Evolutionary conservation across 2,329 filamentous ascomycete species (phyloP).

Genomic region (Xylariaceae sp.): DNA sequence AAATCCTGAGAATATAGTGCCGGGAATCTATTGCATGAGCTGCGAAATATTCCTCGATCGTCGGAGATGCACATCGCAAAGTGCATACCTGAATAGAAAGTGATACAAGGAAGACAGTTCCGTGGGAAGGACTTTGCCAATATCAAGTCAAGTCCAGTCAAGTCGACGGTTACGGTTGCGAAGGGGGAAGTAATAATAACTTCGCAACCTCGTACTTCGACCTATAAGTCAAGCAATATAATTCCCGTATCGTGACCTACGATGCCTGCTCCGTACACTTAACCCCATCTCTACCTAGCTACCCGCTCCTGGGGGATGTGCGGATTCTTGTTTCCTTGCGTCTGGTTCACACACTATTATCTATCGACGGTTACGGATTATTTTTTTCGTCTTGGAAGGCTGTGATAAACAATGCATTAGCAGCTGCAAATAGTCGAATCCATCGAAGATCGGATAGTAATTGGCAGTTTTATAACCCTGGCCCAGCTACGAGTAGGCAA

Average conservation of each 20-base stretch:
- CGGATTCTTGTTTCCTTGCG: neutral
- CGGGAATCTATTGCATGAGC: neutral
- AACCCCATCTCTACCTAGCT: neutral
- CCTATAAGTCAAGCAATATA: too few species aligned
- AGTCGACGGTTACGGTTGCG: too few species aligned
- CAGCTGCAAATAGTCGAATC: neutral
- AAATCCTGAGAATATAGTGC: neutral
- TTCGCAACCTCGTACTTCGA: too few species aligned
- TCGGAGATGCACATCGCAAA: neutral
- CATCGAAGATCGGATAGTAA: neutral
- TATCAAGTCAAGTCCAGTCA: too few species aligned
- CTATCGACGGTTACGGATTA: neutral
- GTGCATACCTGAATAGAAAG: neutral
- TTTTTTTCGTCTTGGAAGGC: neutral
- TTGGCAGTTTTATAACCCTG: neutral
- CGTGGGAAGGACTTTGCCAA: too few species aligned
- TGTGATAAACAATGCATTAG: neutral
- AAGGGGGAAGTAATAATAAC: too few species aligned
- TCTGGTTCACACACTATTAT: neutral
- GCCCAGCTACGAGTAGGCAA: too few species aligned
- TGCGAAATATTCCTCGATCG: neutral
- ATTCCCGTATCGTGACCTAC: too few species aligned
- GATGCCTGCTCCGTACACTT: too few species aligned
- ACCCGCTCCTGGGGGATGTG: too few species aligned
- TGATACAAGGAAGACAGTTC: too few species aligned